Evolutionary conservation across 495 filamentous ascomycete genomes (phyloP), one percentile per base, ranked within the genome.

Genomic region (Penicillium argentinense): DNA sequence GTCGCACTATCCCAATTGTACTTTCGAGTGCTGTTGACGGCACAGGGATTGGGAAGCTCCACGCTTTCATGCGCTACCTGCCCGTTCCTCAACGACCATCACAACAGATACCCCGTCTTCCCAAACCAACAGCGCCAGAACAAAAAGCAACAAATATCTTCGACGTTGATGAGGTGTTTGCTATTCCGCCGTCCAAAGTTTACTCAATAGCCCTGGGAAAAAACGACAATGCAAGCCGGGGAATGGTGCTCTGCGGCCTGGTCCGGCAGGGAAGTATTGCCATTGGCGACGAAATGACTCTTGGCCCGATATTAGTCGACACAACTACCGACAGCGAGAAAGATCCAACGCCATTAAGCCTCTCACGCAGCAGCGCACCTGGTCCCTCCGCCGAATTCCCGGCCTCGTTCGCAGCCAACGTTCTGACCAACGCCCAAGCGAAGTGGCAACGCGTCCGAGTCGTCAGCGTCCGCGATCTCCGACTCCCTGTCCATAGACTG

Each of bases 21-120:
- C 76, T 97, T 18, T 91, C 90, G 14, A 96, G 90, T 53, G 86
- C 91, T 8, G 84, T 95, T 3, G 86, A 86, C 59, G 93, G 92
- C 1, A 82, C 81, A 9, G 92, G 92, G 1, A 84, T 97, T 43
- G 80, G 82, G 14, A 75, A 85, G 44, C 59, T 96, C 9, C 93
- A 98, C 64, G 88, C 88, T 21, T 73, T 97, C 5, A 76, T 98
- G 17, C 78, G 82, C 39, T 78, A 77, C 45, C 76, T 98, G 14
- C 91, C 95, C 0, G 72, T 93, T 21, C 88, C 89, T 1, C 56
- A 68, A 3, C 56, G 66, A 3, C 80, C 80, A 22, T 75, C 76
- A 0, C 59, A 65, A 17, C 63, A 66, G 46, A 43, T 30, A 21
- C 45, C 64, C 5, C 46, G 27, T 2, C 6, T 67, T n/a, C 36